These are phyloP conservation scores for Aureobasidium pullulans DNA, from an alignment of 2,329 filamentous ascomycete species.

Conservation along the genomic window DNA sequence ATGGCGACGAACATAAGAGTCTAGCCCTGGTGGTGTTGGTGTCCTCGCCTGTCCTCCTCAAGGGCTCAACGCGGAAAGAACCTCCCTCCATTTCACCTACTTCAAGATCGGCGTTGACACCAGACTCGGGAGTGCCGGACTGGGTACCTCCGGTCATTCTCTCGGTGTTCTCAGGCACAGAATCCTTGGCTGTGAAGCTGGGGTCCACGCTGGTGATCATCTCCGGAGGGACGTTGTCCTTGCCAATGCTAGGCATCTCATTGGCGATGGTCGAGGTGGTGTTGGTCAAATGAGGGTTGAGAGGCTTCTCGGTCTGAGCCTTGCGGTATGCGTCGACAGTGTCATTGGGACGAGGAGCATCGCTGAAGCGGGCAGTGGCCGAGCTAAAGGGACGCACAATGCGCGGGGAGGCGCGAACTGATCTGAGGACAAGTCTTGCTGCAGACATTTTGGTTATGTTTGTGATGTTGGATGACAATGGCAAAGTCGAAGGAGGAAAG, in stretches of 20 bases:
- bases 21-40: slow-evolving; percentile 78
- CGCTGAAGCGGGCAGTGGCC: slow-evolving; percentile 30
- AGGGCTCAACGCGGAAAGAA: slow-evolving; percentile 81
- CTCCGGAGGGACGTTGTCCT: slow-evolving; percentile 52
- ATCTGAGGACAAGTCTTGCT: slow-evolving; percentile 38
- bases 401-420: slow-evolving; percentile 34
- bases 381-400: slow-evolving; percentile 33
- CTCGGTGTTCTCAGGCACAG: slow-evolving; percentile 55
- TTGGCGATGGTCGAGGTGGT: slow-evolving; percentile 57
- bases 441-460: slow-evolving; percentile 35
- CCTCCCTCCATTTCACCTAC: slow-evolving; percentile 85
- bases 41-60: slow-evolving; percentile 78
- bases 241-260: slow-evolving; percentile 54
- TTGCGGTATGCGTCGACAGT: slow-evolving; percentile 49
- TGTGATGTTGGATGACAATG: background rate
- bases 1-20: slow-evolving; percentile 55
- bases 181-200: slow-evolving; percentile 52
- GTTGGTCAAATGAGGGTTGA: slow-evolving; percentile 58
- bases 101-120: slow-evolving; percentile 57
- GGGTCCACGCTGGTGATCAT: slow-evolving; percentile 50
- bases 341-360: slow-evolving; percentile 42
- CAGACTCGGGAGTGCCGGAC: slow-evolving; percentile 37
- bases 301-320: slow-evolving; percentile 48
- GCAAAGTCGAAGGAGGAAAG: background rate
- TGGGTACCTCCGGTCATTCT: slow-evolving; percentile 60